A percentile compares a stretch with the other conserved stretches of the same genome.
phyloP scores from a whole-genome alignment of 495 filamentous ascomycete species.

The Bryoglossum gracile region DNA sequence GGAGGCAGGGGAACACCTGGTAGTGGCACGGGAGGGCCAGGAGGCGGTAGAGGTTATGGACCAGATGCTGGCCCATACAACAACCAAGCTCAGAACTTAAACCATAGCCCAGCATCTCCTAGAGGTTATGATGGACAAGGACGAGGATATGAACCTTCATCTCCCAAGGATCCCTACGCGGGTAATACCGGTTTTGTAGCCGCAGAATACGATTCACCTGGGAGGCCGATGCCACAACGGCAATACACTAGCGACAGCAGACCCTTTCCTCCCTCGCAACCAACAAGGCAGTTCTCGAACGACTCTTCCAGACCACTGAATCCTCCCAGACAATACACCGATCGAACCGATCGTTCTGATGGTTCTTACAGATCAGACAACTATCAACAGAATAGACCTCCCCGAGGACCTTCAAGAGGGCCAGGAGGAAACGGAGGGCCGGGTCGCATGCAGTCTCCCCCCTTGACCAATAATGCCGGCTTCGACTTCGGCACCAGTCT shows the following conservation, averaged over 20 bases:
- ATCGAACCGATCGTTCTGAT: no score
- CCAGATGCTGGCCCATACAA: neutral
- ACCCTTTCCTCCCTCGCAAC: constrained; percentile 14
- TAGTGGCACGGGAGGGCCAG: neutral
- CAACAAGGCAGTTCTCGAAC: constrained; percentile 16
- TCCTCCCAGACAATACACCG: constrained; percentile 17
- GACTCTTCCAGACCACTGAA: constrained; percentile 15
- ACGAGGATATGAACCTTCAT: constrained; percentile 12
- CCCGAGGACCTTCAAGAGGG: constrained; percentile 17
- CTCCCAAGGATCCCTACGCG: constrained; percentile 7
- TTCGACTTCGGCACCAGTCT: constrained; percentile 20
- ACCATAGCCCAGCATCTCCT: no score
- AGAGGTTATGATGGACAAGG: constrained; percentile 5
- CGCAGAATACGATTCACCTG: constrained; percentile 13
- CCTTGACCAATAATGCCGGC: constrained; percentile 17
- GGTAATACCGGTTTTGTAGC: constrained; percentile 12
- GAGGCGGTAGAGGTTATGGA: constrained; percentile 1
- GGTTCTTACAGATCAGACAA: constrained; percentile 12
- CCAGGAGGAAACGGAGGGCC: constrained; percentile 14
- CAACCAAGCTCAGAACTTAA: neutral
- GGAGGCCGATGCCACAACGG: constrained; percentile 13
- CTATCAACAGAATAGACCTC: constrained; percentile 6
- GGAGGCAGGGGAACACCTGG: neutral
- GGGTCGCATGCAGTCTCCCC: constrained; percentile 15
- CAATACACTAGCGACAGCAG: constrained; percentile 15